Conservation (phyloP, 768 basidiomycete species). For the Lactarius sanguifluus region DNA sequence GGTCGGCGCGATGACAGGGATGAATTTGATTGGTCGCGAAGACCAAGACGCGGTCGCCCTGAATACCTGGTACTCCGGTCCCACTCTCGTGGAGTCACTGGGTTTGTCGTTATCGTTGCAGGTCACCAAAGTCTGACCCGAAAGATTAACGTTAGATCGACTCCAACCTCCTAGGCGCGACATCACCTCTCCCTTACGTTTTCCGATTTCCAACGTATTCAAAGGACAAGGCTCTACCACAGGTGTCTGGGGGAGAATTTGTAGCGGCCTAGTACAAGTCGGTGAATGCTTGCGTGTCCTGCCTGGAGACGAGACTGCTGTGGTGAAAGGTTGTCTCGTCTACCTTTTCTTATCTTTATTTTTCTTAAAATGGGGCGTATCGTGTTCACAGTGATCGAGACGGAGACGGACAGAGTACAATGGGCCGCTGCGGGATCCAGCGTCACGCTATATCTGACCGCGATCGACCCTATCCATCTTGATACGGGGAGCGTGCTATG, state of each 20-base stretch:
- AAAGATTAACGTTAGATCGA: constrained; percentile 51
- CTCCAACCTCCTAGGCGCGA: constrained; percentile 81
- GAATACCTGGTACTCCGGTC: constrained; percentile 79
- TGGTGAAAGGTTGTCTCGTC: constrained; percentile 55
- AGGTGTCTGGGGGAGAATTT: constrained; percentile 80
- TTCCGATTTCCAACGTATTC: constrained; percentile 95
- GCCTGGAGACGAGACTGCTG: constrained; percentile 87
- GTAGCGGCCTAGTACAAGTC: constrained; percentile 86
- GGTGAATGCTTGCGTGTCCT: constrained; percentile 85
- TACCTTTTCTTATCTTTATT: background rate
- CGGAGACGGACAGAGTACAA: constrained; percentile 70
- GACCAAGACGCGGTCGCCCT: constrained; percentile 49
- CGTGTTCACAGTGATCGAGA: constrained; percentile 66
- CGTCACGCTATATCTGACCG: constrained; percentile 78
- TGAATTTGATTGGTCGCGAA: constrained; percentile 66
- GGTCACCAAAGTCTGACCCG: constrained; percentile 1
- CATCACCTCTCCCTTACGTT: constrained; percentile 70
- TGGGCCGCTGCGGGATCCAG: constrained; percentile 94
- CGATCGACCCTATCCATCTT: constrained; percentile 84
- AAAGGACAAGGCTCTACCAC: constrained; percentile 79
- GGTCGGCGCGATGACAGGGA: constrained; percentile 85
- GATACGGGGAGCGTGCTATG: constrained; percentile 90
- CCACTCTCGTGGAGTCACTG: constrained; percentile 78
- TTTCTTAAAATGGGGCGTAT: background rate
- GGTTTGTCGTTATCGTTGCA: constrained; percentile 47